Conservation (phyloP, 2,329 filamentous ascomycete species). For the Atkinsonella hypoxylon region DNA sequence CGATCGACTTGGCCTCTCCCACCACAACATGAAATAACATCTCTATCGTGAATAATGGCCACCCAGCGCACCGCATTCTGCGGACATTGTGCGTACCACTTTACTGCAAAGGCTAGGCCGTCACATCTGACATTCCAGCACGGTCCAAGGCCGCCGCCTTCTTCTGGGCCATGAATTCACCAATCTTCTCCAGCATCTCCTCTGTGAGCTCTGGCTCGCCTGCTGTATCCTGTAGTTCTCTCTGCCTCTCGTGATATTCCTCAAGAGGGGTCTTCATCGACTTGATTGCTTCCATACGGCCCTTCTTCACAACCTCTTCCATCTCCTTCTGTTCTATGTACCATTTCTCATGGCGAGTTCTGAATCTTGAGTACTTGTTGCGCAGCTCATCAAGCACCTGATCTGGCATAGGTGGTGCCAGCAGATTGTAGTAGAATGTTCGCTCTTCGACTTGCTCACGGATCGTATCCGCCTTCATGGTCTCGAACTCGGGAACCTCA, state of each 20-base stretch:
- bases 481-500: slow-evolving; percentile 35
- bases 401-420: slow-evolving; percentile 65
- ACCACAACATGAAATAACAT: background rate
- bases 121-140: slow-evolving; percentile 24
- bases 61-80: background rate
- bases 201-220: slow-evolving; percentile 44
- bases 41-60: background rate
- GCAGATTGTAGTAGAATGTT: slow-evolving; percentile 68
- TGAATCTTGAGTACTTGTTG: slow-evolving; percentile 70
- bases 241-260: slow-evolving; percentile 45
- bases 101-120: slow-evolving; percentile 3
- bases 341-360: slow-evolving; percentile 66
- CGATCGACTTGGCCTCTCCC: background rate
- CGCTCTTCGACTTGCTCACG: slow-evolving; percentile 62
- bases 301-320: slow-evolving; percentile 37
- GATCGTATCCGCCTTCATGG: slow-evolving; percentile 57
- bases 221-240: slow-evolving; percentile 35
- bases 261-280: slow-evolving; percentile 44
- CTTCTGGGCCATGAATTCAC: slow-evolving; percentile 47
- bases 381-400: slow-evolving; percentile 76
- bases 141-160: slow-evolving; percentile 28
- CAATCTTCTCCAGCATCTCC: slow-evolving; percentile 51
- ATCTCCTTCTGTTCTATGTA: slow-evolving; percentile 54
- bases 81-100: background rate
- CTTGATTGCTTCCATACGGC: slow-evolving; percentile 16